Conservation (phyloP, 2,329 filamentous ascomycete genomes). For the Eutypa lata region DNA sequence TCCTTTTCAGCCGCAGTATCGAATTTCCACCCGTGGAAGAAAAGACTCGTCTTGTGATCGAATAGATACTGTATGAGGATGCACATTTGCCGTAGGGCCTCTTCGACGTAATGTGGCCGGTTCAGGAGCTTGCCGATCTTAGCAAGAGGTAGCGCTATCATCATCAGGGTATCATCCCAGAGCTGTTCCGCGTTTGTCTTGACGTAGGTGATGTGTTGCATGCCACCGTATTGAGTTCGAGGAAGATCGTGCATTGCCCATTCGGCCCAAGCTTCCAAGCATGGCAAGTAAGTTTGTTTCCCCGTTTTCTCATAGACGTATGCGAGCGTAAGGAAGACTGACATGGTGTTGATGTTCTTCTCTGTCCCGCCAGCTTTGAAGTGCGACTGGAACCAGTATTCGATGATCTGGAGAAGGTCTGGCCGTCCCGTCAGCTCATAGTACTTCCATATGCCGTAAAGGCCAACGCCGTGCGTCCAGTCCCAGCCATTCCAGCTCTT, state of each 20-base stretch:
- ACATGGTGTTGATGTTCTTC: constrained; percentile 86
- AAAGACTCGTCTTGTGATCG: constrained; percentile 68
- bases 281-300: constrained; percentile 67
- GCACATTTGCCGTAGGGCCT: constrained; percentile 75
- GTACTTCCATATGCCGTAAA: constrained; percentile 82
- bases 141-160: constrained; percentile 79
- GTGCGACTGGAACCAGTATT: constrained; percentile 69
- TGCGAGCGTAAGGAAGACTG: constrained; percentile 71
- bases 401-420: constrained; percentile 61
- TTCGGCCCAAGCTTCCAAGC: constrained; percentile 78
- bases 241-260: constrained; percentile 78
- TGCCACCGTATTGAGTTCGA: constrained; percentile 66
- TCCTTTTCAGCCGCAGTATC: too few species aligned
- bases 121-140: constrained; percentile 73
- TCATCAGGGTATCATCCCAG: constrained; percentile 87
- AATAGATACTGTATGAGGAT: constrained; percentile 77
- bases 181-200: constrained; percentile 70
- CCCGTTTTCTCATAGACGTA: constrained; percentile 74
- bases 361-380: constrained; percentile 70
- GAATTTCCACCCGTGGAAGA: constrained; percentile 82
- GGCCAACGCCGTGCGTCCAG: constrained; percentile 76
- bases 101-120: constrained; percentile 69
- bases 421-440: constrained; percentile 66
- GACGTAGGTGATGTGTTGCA: constrained; percentile 74
- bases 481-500: constrained; percentile 85